A percentile compares a stretch with the other conserved stretches of the same genome.
These are phyloP conservation scores for Rhodamnia argentea DNA, from an alignment of 345 rosid genomes.

Conservation along the genomic window DNA sequence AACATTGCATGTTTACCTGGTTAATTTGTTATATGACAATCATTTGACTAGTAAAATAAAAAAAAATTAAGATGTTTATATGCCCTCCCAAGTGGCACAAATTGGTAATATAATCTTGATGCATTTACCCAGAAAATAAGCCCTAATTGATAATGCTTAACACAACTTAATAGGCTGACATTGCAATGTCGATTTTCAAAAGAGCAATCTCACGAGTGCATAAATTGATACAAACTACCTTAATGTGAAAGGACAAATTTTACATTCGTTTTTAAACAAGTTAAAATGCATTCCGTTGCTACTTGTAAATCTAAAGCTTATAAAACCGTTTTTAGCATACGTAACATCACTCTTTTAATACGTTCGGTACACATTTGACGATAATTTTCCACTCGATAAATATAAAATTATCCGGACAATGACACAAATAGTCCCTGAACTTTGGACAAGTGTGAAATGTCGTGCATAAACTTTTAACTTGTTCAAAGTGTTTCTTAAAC, in stretches of 20 bases:
- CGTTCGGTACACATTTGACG: no score
- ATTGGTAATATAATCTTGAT: background rate
- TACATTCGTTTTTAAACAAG: accelerated
- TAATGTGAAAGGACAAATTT: background rate
- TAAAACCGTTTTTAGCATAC: no score
- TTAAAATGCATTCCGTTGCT: background rate
- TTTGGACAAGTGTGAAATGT: no score
- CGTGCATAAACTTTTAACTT: no score
- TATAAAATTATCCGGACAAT: background rate
- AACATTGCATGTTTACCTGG: no score
- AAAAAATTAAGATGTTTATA: background rate
- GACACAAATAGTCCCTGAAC: no score
- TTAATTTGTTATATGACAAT: background rate
- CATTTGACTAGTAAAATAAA: background rate
- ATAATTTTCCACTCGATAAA: background rate
- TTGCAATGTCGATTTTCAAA: background rate
- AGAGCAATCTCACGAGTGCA: background rate
- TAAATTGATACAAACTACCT: background rate
- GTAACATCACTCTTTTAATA: background rate
- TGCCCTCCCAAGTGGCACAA: accelerated
- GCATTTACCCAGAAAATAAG: background rate
- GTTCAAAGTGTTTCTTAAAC: no score
- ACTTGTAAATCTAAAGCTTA: background rate
- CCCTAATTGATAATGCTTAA: background rate
- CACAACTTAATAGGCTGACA: accelerated